These are phyloP conservation scores for Hyparrhenia diplandra DNA, from an alignment of 176 grass and related monocot species.

Conservation along the genomic window DNA sequence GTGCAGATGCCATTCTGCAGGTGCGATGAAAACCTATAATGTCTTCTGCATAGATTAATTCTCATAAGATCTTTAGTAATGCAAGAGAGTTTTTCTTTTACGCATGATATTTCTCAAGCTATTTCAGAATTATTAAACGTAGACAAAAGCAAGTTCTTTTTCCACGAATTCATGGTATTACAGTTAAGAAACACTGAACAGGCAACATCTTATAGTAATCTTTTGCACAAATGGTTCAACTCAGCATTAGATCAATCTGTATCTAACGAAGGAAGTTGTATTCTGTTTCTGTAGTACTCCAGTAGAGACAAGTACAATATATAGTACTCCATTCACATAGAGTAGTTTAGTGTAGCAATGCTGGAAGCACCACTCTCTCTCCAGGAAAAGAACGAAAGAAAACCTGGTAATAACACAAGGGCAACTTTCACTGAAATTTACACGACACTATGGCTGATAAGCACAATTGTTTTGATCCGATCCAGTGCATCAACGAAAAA, in stretches of 20 bases:
- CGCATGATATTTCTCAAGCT: not conserved
- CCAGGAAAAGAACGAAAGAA: not conserved
- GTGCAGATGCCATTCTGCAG: not conserved
- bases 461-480: not conserved
- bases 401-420: conserved; percentile 8
- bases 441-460: conserved; percentile 15
- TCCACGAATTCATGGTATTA: not conserved
- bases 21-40: too few species aligned
- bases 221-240: too few species aligned
- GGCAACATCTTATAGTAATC: too few species aligned
- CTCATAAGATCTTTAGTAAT: not conserved
- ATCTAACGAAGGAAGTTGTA: not conserved
- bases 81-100: not conserved
- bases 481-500: not conserved
- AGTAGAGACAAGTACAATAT: not conserved
- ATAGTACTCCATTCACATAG: conserved; percentile 1
- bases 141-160: not conserved
- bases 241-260: too few species aligned
- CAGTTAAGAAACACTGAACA: not conserved
- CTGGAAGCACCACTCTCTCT: conserved; percentile 1
- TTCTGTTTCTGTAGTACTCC: not conserved
- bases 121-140: not conserved
- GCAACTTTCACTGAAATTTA: conserved; percentile 35
- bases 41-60: not conserved
- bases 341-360: conserved; percentile 12